Base-by-base conservation (phyloP, 257 asterid genomes). In the Solanum bukasovii region DNA sequence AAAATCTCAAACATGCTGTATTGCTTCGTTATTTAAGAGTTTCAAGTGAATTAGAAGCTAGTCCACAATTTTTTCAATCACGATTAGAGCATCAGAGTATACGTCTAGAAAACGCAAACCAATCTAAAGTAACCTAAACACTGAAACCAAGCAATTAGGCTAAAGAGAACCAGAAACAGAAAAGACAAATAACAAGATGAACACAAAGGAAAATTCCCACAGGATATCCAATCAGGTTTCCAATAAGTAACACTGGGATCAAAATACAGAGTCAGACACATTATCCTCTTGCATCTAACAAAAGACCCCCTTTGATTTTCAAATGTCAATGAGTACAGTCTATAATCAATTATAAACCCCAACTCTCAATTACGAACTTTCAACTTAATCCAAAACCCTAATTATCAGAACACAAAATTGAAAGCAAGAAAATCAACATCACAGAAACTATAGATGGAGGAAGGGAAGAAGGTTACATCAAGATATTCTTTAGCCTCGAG, bases 401-500 rank as follows among this genome's bases (percentile, higher is more conserved):
- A 81, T 5, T 0, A 81, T 0, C 67, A 79, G 33, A 81, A 9
- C 25, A 29, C 10, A 61, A 68, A n/a, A 35, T 10, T 16, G 31
- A 18, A 73, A 72, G 35, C 27, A 82, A 75, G 6, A 70, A 25
- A 88, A 33, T 65, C n/a, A 44, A 38, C 29, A 74, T 9, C 31
- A 70, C 44, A 74, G 85, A 87, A 42, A 31, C 40, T 33, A 34
- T 71, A 11, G 82, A 44, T 16, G 42, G 14, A 83, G 84, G 38
- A 61, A 87, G 31, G 87, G 33, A 56, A 49, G 5, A 31, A 33
- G 31, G 87, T 61, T 92, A 97, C 99, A 91, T 95, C 98, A 20
- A 97, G 99, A 90, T 95, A 97, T 84, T 97, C 99, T 91, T 95
- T 95, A 5, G 99, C 99, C 89, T 97, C 98, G 68, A 95, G 96